Evolutionary conservation across 2,329 filamentous ascomycete genomes (phyloP).

Genomic region (Curvularia spicifera): DNA sequence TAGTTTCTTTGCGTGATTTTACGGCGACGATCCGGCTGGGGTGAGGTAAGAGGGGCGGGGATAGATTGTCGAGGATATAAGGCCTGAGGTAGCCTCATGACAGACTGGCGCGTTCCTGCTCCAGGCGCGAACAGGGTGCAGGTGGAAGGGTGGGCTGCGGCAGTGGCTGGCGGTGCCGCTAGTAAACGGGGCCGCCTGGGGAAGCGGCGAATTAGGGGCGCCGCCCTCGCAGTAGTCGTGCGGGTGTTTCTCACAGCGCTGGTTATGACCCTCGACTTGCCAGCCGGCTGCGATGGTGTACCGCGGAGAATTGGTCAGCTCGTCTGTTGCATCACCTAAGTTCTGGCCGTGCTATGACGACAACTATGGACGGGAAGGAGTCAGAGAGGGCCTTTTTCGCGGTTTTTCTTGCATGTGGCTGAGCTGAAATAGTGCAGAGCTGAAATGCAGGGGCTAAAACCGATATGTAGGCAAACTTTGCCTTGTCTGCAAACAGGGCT

Average conservation of each 20-base stretch:
- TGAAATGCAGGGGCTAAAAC: conserved; percentile 4
- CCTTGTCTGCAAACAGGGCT: not conserved
- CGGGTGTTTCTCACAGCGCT: conserved; percentile 10
- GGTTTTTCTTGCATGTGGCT: not conserved
- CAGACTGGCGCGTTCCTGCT: conserved; percentile 17
- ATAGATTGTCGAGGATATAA: conserved; percentile 35
- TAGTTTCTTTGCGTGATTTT: conserved; percentile 13
- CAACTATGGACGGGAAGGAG: not conserved
- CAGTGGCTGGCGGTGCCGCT: conserved; percentile 35
- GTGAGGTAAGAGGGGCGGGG: conserved; percentile 11
- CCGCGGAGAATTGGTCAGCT: conserved; percentile 29
- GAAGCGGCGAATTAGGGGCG: conserved; percentile 6
- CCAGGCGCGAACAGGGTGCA: conserved; percentile 16
- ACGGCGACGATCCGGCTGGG: conserved; percentile 14
- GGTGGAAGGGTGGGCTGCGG: conserved; percentile 29
- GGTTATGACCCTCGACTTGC: conserved; percentile 11
- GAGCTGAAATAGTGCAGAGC: not conserved
- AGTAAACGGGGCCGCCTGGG: conserved; percentile 9
- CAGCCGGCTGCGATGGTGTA: not conserved
- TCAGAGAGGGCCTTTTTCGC: not conserved
- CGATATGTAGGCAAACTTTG: not conserved
- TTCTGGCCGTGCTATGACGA: conserved; percentile 8
- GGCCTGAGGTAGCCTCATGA: conserved; percentile 38
- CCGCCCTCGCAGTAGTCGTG: not conserved
- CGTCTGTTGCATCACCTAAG: conserved; percentile 8